Conservation (phyloP, 805 yeast genomes). For the Barnettozyma pratensis region DNA sequence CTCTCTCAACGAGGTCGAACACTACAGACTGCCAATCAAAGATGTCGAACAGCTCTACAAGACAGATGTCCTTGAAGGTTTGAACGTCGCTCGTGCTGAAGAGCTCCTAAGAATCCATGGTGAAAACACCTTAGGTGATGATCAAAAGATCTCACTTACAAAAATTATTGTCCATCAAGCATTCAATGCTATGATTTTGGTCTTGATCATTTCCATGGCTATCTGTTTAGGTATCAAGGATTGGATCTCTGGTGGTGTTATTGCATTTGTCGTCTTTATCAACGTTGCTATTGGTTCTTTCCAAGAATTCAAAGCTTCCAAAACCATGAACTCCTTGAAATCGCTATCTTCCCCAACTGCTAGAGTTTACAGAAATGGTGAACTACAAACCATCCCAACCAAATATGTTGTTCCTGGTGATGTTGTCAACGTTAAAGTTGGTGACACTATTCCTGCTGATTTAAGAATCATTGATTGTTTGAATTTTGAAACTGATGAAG, state of each 20-base stretch:
- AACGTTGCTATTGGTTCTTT: slow-evolving; percentile 63
- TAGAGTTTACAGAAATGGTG: slow-evolving; percentile 56
- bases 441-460: slow-evolving; percentile 77
- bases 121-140: slow-evolving; percentile 57
- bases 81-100: slow-evolving; percentile 31
- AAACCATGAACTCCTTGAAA: slow-evolving; percentile 71
- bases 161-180: slow-evolving; percentile 60
- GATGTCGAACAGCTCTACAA: slow-evolving; percentile 34
- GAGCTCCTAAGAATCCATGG: slow-evolving; percentile 39
- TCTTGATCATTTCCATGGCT: slow-evolving; percentile 60
- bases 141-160: slow-evolving; percentile 45
- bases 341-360: slow-evolving; percentile 70
- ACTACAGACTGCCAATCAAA: slow-evolving; percentile 26
- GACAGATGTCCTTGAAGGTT: slow-evolving; percentile 46
- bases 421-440: slow-evolving; percentile 54
- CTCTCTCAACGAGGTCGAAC: slow-evolving; percentile 17
- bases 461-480: slow-evolving; percentile 49
- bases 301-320: slow-evolving; percentile 71
- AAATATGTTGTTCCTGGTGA: slow-evolving; percentile 73
- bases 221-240: slow-evolving; percentile 70
- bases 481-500: slow-evolving; percentile 70
- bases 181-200: slow-evolving; percentile 76
- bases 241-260: slow-evolving; percentile 82
- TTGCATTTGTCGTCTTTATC: slow-evolving; percentile 58
- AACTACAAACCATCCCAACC: slow-evolving; percentile 51